phyloP scores from a whole-genome alignment of 1,284 basidiomycete species.

The Pseudozyma flocculosa region DNA sequence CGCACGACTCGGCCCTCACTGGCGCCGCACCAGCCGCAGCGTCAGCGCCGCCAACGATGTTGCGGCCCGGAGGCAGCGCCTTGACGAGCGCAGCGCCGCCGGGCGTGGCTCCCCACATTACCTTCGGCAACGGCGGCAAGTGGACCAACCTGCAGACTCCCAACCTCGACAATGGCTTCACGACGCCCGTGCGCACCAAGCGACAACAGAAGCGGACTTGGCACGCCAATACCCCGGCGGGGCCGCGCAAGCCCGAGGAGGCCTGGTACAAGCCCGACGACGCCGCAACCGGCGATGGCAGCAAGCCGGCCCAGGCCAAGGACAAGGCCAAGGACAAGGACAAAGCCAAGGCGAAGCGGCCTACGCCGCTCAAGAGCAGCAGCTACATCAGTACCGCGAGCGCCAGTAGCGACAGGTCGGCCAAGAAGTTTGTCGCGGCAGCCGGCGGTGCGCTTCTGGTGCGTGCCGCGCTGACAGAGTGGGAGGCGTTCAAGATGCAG shows the following conservation, averaged over 20 bases:
- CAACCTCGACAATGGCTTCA: neutral
- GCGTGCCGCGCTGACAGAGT: slow-evolving; percentile 33
- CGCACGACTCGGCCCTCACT: neutral
- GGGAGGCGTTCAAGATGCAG: slow-evolving; percentile 38
- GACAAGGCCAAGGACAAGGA: slow-evolving; percentile 16
- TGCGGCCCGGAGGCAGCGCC: too few relatives aligned
- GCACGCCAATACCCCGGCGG: slow-evolving; percentile 3
- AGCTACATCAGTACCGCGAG: slow-evolving; percentile 14
- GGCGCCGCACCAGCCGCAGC: neutral
- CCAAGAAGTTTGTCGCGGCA: slow-evolving; percentile 12
- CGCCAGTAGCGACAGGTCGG: too few relatives aligned
- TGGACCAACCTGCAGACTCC: neutral
- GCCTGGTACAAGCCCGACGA: slow-evolving; percentile 6
- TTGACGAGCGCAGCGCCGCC: too few relatives aligned
- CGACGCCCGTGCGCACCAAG: neutral
- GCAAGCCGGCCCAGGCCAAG: slow-evolving; percentile 6
- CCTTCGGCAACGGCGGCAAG: neutral
- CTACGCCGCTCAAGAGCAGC: slow-evolving; percentile 2
- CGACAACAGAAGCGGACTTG: slow-evolving; percentile 4
- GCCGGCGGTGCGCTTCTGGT: slow-evolving; percentile 33
- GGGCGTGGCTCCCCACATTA: neutral
- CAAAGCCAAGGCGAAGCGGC: slow-evolving; percentile 14
- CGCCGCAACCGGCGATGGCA: too few relatives aligned
- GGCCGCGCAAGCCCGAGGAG: slow-evolving; percentile 5
- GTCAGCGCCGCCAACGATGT: too few relatives aligned